These are phyloP conservation scores for Boletus sp. DNA, from an alignment of 768 basidiomycete genomes.

Conservation along the genomic window DNA sequence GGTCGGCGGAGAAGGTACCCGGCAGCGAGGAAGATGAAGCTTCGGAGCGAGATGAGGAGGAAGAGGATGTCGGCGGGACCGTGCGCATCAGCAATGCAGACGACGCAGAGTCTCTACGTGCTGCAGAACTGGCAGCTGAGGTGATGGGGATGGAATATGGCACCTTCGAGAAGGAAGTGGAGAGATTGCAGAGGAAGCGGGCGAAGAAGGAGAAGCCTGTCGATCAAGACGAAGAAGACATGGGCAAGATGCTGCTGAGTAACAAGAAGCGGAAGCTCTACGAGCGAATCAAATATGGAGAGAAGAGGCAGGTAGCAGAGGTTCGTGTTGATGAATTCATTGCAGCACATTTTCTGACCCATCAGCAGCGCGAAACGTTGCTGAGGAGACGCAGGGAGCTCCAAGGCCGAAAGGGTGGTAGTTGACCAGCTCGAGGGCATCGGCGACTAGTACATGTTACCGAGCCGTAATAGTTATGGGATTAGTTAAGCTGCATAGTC, in stretches of 20 bases:
- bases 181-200: conserved; percentile 51
- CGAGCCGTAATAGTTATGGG: neutral
- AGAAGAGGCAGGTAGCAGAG: conserved; percentile 75
- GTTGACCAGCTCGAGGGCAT: neutral
- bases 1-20: conserved; percentile 30
- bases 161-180: conserved; percentile 74
- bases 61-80: conserved; percentile 32
- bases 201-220: conserved; percentile 34
- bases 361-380: conserved; percentile 55
- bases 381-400: conserved; percentile 57
- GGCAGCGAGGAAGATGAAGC: conserved; percentile 30
- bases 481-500: conserved; percentile 15
- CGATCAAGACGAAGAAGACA: conserved; percentile 62
- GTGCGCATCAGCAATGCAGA: conserved; percentile 36
- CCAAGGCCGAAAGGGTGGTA: conserved; percentile 37
- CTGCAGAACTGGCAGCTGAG: conserved; percentile 92
- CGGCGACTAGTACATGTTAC: too few species aligned
- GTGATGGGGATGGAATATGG: conserved; percentile 79
- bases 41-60: conserved; percentile 19
- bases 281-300: conserved; percentile 87
- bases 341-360: conserved; percentile 8
- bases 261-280: conserved; percentile 92
- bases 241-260: conserved; percentile 98
- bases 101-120: conserved; percentile 70
- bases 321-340: conserved; percentile 43